Base-by-base conservation (phyloP, 257 asterid genomes). In the Asclepias syriaca region DNA sequence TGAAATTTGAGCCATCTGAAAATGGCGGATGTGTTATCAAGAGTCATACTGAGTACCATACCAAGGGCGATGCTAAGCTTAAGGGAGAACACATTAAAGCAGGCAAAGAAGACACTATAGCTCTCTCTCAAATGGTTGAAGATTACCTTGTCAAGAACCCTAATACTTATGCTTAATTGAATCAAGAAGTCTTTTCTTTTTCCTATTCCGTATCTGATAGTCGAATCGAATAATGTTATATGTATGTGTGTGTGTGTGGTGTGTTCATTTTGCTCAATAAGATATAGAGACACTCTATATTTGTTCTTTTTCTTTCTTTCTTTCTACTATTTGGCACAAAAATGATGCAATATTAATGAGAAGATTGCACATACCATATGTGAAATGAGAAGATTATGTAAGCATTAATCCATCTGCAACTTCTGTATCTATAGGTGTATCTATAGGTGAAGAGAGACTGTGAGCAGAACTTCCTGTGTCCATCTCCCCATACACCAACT, bases 401-500 rank as follows among this genome's bases (percentile, higher is more conserved):
- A 55, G 13, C 34, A 49, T 19, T n/a, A n/a, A n/a, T 29, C 34
- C n/a, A 34, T 43, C 65, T 32, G 55, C 4, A 15, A 51, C 65
- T 53, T 65, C 71, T 3, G 40, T 64, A 22, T 73, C 77, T n/a
- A 34, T 5, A 65, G 46, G 4, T 3, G 40, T 64, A 22, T 73
- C 77, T n/a, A 34, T 5, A 65, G 46, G 4, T 65, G 66, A 64
- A 34, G 71, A n/a, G 58, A 29, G 48, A 15, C 4, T 65, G 1
- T 29, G 13, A 34, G 51, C 8, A 14, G 3, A 39, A 63, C 1
- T 3, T 51, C 59, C 64, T 11, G 2, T 59, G 15, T 53, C 83
- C 87, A 85, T 85, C 66, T 84, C 96, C 60, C 24, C 69, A 55
- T 89, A 78, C 65, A 89, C 61, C 83, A 85, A 74, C 58, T 79